Conservation (phyloP, 345 rosid species). For the Eucalyptus melliodora region DNA sequence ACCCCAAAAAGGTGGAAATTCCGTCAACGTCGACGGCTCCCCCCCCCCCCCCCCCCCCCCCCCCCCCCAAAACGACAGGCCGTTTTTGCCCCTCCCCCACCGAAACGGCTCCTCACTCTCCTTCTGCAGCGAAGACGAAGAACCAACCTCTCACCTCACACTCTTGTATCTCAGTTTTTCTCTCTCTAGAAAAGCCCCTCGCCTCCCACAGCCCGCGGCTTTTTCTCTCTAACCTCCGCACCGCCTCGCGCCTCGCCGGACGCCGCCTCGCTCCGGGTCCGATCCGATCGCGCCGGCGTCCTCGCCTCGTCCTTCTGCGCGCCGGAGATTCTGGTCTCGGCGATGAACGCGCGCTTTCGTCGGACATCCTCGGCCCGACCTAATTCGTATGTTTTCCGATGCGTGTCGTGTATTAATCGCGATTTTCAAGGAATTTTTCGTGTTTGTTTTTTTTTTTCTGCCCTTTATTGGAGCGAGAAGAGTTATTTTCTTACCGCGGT, state of each 20-base stretch:
- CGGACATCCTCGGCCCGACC: neutral
- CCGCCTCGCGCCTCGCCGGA: neutral
- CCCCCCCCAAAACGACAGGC: neutral
- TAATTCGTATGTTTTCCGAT: neutral
- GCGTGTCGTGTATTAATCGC: neutral
- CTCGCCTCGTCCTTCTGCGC: neutral
- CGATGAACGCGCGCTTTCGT: neutral
- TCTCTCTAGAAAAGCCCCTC: neutral
- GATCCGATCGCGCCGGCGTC: neutral
- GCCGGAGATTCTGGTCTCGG: neutral
- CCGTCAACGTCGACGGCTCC: neutral
- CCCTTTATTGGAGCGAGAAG: neutral
- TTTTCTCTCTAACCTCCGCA: neutral
- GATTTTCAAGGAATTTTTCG: neutral
- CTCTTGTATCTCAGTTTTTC: neutral
- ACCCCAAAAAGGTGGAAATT: too few species aligned
- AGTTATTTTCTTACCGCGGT: neutral
- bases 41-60: neutral
- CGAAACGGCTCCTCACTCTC: neutral
- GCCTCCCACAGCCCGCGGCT: neutral
- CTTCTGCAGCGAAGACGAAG: conserved; percentile 6
- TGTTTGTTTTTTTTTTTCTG: neutral
- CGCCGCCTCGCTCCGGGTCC: neutral
- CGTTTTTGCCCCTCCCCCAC: neutral
- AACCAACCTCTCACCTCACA: neutral